Evolutionary conservation across 2,329 filamentous ascomycete species (phyloP), one percentile per base, ranked within the genome.

Genomic region (Exophiala mesophila): DNA sequence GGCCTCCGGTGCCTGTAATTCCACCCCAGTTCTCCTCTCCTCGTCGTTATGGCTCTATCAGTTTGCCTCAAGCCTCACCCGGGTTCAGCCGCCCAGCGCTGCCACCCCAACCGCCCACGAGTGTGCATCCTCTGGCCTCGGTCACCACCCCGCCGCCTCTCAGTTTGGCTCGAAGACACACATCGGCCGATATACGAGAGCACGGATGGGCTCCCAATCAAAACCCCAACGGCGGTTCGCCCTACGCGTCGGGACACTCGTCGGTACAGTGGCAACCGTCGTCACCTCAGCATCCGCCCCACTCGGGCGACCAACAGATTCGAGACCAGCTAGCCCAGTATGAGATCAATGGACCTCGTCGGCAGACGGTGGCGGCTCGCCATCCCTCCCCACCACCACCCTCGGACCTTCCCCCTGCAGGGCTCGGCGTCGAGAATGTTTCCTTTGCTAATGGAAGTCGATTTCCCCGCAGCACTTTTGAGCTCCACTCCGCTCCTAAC

Each of bases 111-210:
- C 85, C 86, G 58, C 81, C 81, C 23, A 71, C 82, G 15, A 76
- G 82, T 13, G 45, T 45, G n/a, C 77, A 80, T 59, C 77, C 77
- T 13, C 66, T 78, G 24, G 71, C 76, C n/a, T 70, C 68, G 40
- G 71, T 71, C 44, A 66, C 70, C 15, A 77, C 77, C 26, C 48
- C 47, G n/a, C 74, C 77, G 17, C 74, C 76, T 1, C 76, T 79
- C 43, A 88, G 80, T 56, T 72, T 95, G 34, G 78, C 81, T 32
- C 82, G 90, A 50, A 80, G 90, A 48, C 92, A 98, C 65, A 98
- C 92, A 2, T 90, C 89, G 28, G 92, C 92, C 45, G 92, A 98
- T 61, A 97, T 98, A 55, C 83, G 92, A 39, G 83, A 89, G 56
- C 84, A 88, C 60, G 87, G 84, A 26, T 90, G 85, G 80, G 82